Conservation (phyloP, 805 yeast genomes). For the Teunomyces panamensis region DNA sequence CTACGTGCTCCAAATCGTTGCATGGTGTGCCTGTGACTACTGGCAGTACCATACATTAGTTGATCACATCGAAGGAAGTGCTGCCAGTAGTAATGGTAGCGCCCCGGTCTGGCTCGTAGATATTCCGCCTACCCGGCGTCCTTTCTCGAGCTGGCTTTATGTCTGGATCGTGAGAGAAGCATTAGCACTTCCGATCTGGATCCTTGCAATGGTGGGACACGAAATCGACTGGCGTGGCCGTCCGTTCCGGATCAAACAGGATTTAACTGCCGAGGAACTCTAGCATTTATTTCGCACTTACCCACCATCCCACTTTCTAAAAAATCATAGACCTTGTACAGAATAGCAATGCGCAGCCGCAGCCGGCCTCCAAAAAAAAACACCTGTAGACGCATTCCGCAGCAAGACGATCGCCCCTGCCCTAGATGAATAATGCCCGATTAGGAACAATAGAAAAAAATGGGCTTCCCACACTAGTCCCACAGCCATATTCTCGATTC, state of each 20-base stretch:
- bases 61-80: conserved; percentile 15
- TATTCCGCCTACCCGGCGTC: conserved; percentile 15
- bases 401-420: conserved; percentile 1
- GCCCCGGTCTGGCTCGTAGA: conserved; percentile 11
- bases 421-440: not conserved
- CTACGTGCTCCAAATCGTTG: conserved; percentile 49
- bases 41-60: conserved; percentile 51
- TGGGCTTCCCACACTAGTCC: not conserved
- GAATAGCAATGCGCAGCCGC: not conserved
- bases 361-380: not conserved
- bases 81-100: conserved; percentile 1
- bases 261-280: conserved; percentile 71
- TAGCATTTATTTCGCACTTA: conserved; percentile 6
- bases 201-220: conserved; percentile 73
- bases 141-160: conserved; percentile 24
- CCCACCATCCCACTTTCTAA: too few relatives aligned
- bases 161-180: conserved; percentile 69
- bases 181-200: conserved; percentile 82
- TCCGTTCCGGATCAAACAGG: conserved; percentile 69
- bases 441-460: not conserved
- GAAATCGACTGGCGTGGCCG: conserved; percentile 76
- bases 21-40: conserved; percentile 69
- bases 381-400: conserved; percentile 2
- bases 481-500: not conserved
- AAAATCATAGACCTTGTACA: too few relatives aligned